A percentile compares a stretch with the other conserved stretches of the same genome.
Evolutionary conservation across 176 grass and related monocot genomes (phyloP).

Genomic region (Aechmea fasciata): DNA sequence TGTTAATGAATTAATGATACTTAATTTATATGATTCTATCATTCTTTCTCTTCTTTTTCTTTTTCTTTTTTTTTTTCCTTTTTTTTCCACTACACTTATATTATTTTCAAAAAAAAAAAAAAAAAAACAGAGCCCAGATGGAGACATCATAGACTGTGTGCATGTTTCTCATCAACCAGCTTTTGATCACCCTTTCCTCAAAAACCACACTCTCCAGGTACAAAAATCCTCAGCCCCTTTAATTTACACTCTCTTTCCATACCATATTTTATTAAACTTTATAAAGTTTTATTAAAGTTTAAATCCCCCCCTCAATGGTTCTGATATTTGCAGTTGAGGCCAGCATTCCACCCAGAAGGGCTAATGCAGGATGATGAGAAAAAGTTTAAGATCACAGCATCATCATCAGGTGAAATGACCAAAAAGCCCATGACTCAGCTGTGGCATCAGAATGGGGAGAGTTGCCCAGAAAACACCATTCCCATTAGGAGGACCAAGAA

Average conservation of each 20-base stretch:
- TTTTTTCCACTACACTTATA: neutral
- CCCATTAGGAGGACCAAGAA: constrained; percentile 67
- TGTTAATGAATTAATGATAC: too few species aligned
- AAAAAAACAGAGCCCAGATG: constrained; percentile 65
- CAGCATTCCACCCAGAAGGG: constrained; percentile 35
- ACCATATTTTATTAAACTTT: neutral
- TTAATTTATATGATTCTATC: neutral
- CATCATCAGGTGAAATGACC: too few species aligned
- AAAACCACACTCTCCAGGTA: constrained; percentile 50
- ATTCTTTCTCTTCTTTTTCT: neutral
- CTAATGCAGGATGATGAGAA: constrained; percentile 20
- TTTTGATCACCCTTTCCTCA: constrained; percentile 80
- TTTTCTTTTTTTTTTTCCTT: neutral
- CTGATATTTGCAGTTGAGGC: neutral
- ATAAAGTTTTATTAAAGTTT: neutral
- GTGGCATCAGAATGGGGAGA: constrained; percentile 40
- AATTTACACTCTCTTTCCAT: neutral
- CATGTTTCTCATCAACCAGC: constrained; percentile 76
- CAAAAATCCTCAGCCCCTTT: neutral
- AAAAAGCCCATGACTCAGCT: constrained; percentile 34
- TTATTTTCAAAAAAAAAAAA: neutral
- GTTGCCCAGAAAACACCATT: constrained; percentile 64
- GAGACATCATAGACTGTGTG: constrained; percentile 86
- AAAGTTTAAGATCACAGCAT: neutral
- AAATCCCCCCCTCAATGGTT: neutral